Evolutionary conservation across 139 green algal species (phyloP).

Genomic region (Picochlorum sp.): DNA sequence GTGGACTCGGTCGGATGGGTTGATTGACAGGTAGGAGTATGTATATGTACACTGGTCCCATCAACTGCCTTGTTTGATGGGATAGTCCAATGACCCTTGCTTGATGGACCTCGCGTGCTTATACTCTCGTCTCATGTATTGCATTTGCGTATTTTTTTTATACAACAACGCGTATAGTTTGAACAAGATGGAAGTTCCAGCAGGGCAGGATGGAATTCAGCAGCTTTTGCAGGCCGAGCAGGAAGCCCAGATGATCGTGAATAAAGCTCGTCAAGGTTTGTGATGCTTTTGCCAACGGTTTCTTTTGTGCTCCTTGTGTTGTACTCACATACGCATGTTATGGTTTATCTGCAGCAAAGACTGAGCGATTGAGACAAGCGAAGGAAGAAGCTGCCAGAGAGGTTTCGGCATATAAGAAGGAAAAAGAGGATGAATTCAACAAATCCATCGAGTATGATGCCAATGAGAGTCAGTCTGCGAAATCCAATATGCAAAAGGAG

Average conservation of each 20-base stretch:
- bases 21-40: no score
- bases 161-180: no score
- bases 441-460: slow-evolving; percentile 50
- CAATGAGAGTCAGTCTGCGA: slow-evolving; percentile 7
- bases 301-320: not conserved
- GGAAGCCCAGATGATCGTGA: slow-evolving; percentile 80
- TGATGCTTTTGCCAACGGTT: not conserved
- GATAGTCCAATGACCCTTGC: no score
- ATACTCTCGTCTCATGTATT: no score
- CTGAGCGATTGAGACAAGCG: slow-evolving; percentile 65
- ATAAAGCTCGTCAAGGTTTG: slow-evolving; percentile 69
- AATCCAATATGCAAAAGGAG: no score
- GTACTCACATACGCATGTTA: not conserved
- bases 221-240: slow-evolving; percentile 80
- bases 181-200: slow-evolving; percentile 10
- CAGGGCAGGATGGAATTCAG: slow-evolving; percentile 79
- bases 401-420: slow-evolving; percentile 57
- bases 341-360: slow-evolving; percentile 49
- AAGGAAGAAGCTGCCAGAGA: slow-evolving; percentile 78
- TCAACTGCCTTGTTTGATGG: no score
- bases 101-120: no score
- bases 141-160: no score
- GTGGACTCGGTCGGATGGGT: no score
- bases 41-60: no score
- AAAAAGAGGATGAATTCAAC: slow-evolving; percentile 69